These are phyloP conservation scores for Stromatinia cepivora DNA, from an alignment of 2,329 filamentous ascomycete genomes.

Conservation along the genomic window DNA sequence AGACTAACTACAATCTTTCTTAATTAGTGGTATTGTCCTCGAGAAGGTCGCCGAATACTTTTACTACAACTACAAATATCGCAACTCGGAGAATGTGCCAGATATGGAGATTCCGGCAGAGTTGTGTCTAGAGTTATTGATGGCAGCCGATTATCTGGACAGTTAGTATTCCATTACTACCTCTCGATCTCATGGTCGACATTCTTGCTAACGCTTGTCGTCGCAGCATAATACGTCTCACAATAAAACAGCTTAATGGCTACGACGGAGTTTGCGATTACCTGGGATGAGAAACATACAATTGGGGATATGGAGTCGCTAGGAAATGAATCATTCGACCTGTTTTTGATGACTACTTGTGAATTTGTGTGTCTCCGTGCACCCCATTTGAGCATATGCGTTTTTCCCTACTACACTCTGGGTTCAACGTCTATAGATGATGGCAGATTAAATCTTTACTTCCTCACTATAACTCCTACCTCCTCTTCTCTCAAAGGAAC, in stretches of 20 bases:
- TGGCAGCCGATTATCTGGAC: constrained; percentile 76
- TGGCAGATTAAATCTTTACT: constrained; percentile 37
- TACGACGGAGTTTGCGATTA: background rate
- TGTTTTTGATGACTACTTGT: constrained; percentile 1
- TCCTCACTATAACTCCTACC: constrained; percentile 34
- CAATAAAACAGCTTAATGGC: background rate
- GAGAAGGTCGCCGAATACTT: constrained; percentile 84
- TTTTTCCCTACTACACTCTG: constrained; percentile 38
- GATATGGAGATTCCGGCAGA: constrained; percentile 81
- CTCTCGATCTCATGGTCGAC: background rate
- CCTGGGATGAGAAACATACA: background rate
- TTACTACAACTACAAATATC: constrained; percentile 76
- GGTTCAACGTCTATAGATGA: constrained; percentile 42
- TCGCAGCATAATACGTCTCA: constrained; percentile 5
- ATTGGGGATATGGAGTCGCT: constrained; percentile 5
- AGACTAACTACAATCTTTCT: constrained; percentile 10
- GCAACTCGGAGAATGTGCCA: constrained; percentile 68
- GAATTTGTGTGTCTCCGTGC: constrained; percentile 14
- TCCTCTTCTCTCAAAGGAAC: constrained; percentile 31
- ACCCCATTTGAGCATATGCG: constrained; percentile 43
- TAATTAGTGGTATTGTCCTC: constrained; percentile 64
- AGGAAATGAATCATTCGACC: constrained; percentile 24
- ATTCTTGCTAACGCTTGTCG: constrained; percentile 6
- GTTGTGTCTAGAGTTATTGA: constrained; percentile 73
- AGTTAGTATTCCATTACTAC: constrained; percentile 42